Evolutionary conservation across 805 yeast species (phyloP), one percentile per base, ranked within the genome.

Genomic region (Ogataea pini): DNA sequence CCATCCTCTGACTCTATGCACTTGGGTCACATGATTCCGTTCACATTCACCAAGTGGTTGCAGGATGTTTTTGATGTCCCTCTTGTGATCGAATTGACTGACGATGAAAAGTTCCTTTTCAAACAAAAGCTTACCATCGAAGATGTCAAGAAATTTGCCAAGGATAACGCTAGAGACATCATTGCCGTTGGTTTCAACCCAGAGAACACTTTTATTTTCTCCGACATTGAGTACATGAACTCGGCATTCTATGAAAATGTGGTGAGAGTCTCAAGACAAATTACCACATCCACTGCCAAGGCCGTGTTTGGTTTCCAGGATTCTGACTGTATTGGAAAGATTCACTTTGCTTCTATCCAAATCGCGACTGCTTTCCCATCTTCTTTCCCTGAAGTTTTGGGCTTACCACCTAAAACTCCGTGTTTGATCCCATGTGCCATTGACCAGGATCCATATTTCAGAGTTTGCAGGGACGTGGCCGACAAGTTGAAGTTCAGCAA

Each of bases 31-130:
- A 84, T 92, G 90, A 79, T 91, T 51, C 99, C 99, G 14, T 94
- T 94, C 65, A 69, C 86, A 27, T 94, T 94, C 75, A 94, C 99
- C 48, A 90, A 91, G 70, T 94, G 98, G 98, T 77, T 94, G 61
- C 99, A 94, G 70, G 97, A 92, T 39, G 98, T 92, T 2, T 94
- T 94, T 67, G 98, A 94, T 65, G 97, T 82, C 50, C 98, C 99
- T 17, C 76, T 94, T 54, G 95, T 94, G 32, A 83, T 94, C 58
- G 97, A 94, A 70, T 72, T 89, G 70, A 91, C 97, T 3, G 99
- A 94, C 67, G 99, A 94, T 68, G 99, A 94, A 70, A 94, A 94
- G 73, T 94, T 94, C 68, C 71, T 94, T 61, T 94, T 94, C 78
- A 94, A 94, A 72, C 97, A 78, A 57, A 85, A 88, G 63, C 78